Percentiles rank a stretch among this genome's conserved stretches.
phyloP scores from a whole-genome alignment of 495 filamentous ascomycete genomes.

The Cudoniella acicularis region DNA sequence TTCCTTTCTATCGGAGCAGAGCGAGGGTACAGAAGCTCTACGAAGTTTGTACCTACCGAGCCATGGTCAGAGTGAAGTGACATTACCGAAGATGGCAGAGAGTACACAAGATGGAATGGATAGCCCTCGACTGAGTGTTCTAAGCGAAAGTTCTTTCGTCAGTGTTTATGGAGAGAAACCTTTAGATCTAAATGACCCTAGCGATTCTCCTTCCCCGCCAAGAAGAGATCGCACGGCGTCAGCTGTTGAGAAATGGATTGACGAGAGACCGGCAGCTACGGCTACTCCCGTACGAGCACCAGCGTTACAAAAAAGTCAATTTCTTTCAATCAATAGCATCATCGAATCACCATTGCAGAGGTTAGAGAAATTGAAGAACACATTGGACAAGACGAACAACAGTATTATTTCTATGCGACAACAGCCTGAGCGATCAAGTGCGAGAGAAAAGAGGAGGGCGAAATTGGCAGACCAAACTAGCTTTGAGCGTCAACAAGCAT shows the following conservation, averaged over 20 bases:
- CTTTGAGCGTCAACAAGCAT: constrained; percentile 17
- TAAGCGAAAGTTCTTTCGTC: constrained; percentile 77
- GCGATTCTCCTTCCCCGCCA: constrained; percentile 21
- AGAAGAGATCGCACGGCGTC: constrained; percentile 21
- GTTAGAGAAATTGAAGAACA: constrained; percentile 32
- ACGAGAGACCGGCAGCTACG: constrained; percentile 19
- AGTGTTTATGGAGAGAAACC: constrained; percentile 54
- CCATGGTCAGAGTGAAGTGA: constrained; percentile 40
- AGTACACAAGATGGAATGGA: constrained; percentile 34
- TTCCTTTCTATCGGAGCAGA: constrained; percentile 62
- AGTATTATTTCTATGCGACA: not conserved
- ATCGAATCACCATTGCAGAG: constrained; percentile 42
- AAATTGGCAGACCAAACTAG: constrained; percentile 7
- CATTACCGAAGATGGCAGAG: constrained; percentile 33
- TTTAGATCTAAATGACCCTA: constrained; percentile 24
- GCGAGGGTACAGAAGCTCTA: constrained; percentile 59
- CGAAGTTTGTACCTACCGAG: constrained; percentile 58
- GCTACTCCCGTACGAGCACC: constrained; percentile 1
- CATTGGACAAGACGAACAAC: constrained; percentile 13
- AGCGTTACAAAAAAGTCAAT: constrained; percentile 29
- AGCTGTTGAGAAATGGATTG: constrained; percentile 27
- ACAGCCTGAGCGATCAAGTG: not conserved
- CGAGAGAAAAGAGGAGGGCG: constrained; percentile 2
- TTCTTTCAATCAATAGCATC: constrained; percentile 38
- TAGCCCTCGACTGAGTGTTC: constrained; percentile 68